Evolutionary conservation across 1,284 basidiomycete species (phyloP), one percentile per base, ranked within the genome.

Genomic region (Tilletia caries): DNA sequence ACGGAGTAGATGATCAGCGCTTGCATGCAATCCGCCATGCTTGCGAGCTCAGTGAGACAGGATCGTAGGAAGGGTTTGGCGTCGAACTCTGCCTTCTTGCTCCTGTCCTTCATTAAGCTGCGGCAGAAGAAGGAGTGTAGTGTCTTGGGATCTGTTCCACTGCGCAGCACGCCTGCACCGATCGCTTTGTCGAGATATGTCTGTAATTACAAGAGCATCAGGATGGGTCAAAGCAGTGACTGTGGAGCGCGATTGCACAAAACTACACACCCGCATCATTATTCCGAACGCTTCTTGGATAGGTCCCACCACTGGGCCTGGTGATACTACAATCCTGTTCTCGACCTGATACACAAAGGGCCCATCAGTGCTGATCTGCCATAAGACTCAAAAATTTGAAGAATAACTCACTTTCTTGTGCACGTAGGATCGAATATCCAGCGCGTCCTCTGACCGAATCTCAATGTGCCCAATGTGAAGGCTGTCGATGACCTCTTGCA

Each of bases 391-490:
- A 48, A 20, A 3, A n/a, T 27, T 5, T 29, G 10, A 8, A 8
- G 29, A 27, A 12, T 13, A 15, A 50, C 68, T 27, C n/a, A 76
- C 73, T 87, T 98, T 99, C 75, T 91, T 89, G 82, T 95, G 91
- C 76, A 95, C 88, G 82, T 97, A 98, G 58, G 88, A 87, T 72
- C 88, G 88, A 46, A 98, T 87, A 83, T 98, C 96, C 48, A 95
- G 85, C 74, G 93, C 94, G 68, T 91, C 88, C 79, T 98, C 96
- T 78, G 95, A 90, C 67, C 96, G 88, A 71, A 98, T 93, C 82
- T 98, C 95, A 73, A 99, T 95, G 68, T 90, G 89, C 77, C 93
- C 93, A 75, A 99, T 96, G 82, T 98, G 96, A n/a, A 98, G 86
- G 13, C 91, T 90, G 79, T 98, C 93, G 18, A 98, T 89, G n/a